These are phyloP conservation scores for Trichoderma endophyticum DNA, from an alignment of 2,329 filamentous ascomycete genomes.

Conservation along the genomic window DNA sequence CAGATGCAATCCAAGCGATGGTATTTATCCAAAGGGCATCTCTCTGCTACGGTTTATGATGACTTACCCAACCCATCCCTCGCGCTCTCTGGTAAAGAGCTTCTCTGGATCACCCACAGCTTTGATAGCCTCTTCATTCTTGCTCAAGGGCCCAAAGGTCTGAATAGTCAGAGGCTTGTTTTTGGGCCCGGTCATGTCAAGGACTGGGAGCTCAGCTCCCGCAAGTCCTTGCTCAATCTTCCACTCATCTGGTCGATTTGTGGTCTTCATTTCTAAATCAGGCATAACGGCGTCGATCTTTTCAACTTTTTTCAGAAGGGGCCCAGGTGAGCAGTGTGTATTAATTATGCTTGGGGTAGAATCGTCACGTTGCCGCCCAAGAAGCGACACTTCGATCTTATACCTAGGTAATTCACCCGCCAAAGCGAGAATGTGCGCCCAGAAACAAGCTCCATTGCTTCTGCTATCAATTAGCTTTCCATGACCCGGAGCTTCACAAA, in stretches of 20 bases:
- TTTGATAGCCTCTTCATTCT: constrained; percentile 5
- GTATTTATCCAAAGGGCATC: neutral
- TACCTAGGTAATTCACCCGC: neutral
- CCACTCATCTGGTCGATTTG: constrained; percentile 5
- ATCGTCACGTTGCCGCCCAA: neutral
- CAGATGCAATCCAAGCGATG: neutral
- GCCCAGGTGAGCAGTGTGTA: neutral
- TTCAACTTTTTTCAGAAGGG: neutral
- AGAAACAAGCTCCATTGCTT: neutral
- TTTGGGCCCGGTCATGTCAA: constrained; percentile 1
- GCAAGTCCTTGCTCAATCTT: constrained; percentile 12
- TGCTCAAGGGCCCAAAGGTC: neutral
- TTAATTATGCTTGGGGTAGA: neutral
- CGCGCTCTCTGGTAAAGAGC: neutral
- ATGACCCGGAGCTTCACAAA: neutral
- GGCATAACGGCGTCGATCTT: neutral
- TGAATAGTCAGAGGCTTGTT: neutral
- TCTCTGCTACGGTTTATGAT: neutral
- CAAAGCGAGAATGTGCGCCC: neutral
- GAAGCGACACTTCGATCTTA: neutral
- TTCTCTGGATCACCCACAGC: neutral
- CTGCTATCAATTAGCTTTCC: neutral
- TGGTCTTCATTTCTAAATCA: neutral
- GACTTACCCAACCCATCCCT: constrained; percentile 6
- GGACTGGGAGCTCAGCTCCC: constrained; percentile 7